Conservation (phyloP, 1,284 basidiomycete genomes). For the Cryptococcus floricola region DNA sequence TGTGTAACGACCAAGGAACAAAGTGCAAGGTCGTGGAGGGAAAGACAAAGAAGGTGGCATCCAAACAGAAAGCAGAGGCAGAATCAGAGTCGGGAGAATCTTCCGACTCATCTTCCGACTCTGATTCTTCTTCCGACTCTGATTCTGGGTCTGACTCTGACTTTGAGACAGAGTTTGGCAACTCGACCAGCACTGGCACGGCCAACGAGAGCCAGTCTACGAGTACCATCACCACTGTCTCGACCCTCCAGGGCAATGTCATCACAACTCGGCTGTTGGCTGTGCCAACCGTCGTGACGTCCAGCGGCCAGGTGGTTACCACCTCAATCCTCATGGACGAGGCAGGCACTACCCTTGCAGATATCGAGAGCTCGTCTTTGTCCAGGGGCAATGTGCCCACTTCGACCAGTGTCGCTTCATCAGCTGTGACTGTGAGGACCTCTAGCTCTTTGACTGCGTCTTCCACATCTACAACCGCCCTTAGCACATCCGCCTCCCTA, state of each 20-base stretch:
- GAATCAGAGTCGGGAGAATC: too few relatives aligned
- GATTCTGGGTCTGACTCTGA: too few relatives aligned
- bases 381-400: background rate
- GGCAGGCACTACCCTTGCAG: background rate
- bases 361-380: background rate
- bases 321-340: conserved; percentile 2
- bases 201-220: background rate
- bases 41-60: conserved; percentile 1
- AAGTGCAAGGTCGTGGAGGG: background rate
- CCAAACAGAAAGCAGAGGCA: background rate
- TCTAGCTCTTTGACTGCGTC: background rate
- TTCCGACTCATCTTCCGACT: too few relatives aligned
- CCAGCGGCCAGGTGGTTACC: background rate
- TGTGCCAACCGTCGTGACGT: conserved; percentile 2
- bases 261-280: conserved; percentile 3
- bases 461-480: background rate
- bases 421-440: too few relatives aligned
- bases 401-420: too few relatives aligned
- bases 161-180: background rate
- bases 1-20: conserved; percentile 3
- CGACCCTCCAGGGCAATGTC: background rate
- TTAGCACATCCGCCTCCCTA: background rate
- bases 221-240: background rate
- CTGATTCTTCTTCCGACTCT: too few relatives aligned
- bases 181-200: background rate